phyloP scores from a whole-genome alignment of 169 alveolate genomes.

The Cryptosporidium parvum region DNA sequence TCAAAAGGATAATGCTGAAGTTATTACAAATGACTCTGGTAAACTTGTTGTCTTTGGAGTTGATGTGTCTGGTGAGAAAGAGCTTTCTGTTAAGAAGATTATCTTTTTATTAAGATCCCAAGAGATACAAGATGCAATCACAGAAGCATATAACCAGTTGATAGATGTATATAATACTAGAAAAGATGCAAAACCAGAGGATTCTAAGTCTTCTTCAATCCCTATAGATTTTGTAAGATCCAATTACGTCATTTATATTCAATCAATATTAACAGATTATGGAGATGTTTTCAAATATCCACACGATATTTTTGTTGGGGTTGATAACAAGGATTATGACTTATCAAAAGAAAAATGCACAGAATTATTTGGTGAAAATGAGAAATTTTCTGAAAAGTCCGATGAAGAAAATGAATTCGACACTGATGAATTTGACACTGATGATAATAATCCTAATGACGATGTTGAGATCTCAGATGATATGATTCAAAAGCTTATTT shows the following conservation, averaged over 20 bases:
- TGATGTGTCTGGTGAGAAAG: conserved; percentile 16
- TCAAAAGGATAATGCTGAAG: conserved; percentile 30
- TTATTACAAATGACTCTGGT: not conserved
- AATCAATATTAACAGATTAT: conserved; percentile 46
- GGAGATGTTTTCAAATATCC: conserved; percentile 73
- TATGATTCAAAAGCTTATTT: conserved; percentile 53
- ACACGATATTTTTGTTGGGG: conserved; percentile 50
- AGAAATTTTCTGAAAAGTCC: not conserved
- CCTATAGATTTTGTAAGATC: conserved; percentile 43
- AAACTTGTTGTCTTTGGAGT: conserved; percentile 29
- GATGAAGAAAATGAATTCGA: conserved; percentile 25
- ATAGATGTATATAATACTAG: conserved; percentile 56
- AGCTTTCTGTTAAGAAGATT: conserved; percentile 17
- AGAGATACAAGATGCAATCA: conserved; percentile 47
- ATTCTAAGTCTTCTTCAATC: conserved; percentile 14
- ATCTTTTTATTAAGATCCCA: conserved; percentile 23
- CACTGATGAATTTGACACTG: conserved; percentile 4
- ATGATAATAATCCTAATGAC: conserved; percentile 5
- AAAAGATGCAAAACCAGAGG: conserved; percentile 9
- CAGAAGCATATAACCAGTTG: conserved; percentile 36
- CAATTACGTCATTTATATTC: conserved; percentile 46
- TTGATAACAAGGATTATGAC: conserved; percentile 31
- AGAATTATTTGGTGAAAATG: conserved; percentile 38
- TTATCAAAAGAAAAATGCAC: conserved; percentile 44
- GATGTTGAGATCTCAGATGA: conserved; percentile 70